Evolutionary conservation across 1,284 basidiomycete species (phyloP), one percentile per base, ranked within the genome.

Genomic region (Ceratobasidium sp.): DNA sequence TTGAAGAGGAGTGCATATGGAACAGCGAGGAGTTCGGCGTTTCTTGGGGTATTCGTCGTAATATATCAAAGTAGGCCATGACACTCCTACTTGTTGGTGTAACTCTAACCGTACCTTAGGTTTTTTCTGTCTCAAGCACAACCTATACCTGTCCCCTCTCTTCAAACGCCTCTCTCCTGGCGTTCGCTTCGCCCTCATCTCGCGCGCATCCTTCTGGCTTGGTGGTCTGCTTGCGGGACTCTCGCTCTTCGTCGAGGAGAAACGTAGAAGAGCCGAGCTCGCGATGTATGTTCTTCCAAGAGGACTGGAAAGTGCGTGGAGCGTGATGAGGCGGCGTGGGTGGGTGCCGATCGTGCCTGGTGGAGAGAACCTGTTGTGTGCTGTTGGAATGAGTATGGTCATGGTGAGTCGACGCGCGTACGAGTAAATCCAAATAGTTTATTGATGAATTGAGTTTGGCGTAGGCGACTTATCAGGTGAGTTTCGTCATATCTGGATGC

Each of bases 241-340:
- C 2, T 86, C 92, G 14, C 83, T 98, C 48, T 88, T 98, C 71
- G 86, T 96, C 3, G 96, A 99, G 78, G 94, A 95, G 78, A 90
- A 88, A 80, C 83, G 88, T 63, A 83, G 94, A 16, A 84, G 94
- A 14, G 88, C 87, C 2, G 94, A 96, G 81, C 82, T 96, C 75
- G 94, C 96, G 33, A 96, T 97, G 90, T 99, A 96, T 80, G 94
- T 95, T 3, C 82, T 98, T 48, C 96, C 96, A n/a, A 94, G 95
- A 80, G 92, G 88, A 0, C 80, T 96, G 54, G 94, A 96, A 82
- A 92, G 91, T 72, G 87, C 88, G 12, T 98, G 96, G 95, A 85
- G 89, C 0, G 87, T 90, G 76, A 87, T 90, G 16, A 81, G 92
- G 51, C 89, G 90, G 18, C 87, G 89, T 75, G 90, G 92, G 0